Evolutionary conservation across 345 rosid genomes (phyloP).

Genomic region (Brassica napus): DNA sequence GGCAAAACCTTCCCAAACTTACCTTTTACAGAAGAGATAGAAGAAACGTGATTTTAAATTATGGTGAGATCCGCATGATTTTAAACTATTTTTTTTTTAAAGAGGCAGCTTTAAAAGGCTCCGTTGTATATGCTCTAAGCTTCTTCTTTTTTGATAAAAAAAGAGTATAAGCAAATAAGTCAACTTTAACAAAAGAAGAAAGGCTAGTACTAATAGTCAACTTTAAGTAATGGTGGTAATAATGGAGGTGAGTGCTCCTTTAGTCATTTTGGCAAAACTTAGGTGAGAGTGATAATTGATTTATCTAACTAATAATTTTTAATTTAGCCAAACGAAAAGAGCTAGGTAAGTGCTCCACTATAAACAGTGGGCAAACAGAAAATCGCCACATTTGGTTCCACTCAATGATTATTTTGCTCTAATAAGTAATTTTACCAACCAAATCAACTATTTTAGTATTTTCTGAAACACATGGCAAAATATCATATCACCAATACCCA

Average conservation of each 20-base stretch:
- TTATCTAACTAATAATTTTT: neutral
- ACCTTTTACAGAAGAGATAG: too few species aligned
- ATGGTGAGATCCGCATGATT: too few species aligned
- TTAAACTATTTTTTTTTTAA: too few species aligned
- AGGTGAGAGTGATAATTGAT: conserved; percentile 11
- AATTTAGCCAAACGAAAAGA: conserved; percentile 30
- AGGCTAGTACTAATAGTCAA: conserved; percentile 1
- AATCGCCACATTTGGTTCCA: conserved; percentile 39
- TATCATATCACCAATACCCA: conserved; percentile 8
- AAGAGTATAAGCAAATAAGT: neutral
- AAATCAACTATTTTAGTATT: conserved; percentile 6
- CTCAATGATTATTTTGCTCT: conserved; percentile 18
- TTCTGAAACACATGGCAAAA: conserved; percentile 5
- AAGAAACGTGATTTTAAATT: too few species aligned
- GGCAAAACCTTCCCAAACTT: too few species aligned
- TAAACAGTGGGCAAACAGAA: conserved; percentile 26
- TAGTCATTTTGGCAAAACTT: neutral
- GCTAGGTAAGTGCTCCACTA: conserved; percentile 41
- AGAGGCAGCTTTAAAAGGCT: too few species aligned
- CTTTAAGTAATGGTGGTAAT: neutral
- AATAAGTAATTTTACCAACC: conserved; percentile 20
- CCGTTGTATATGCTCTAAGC: too few species aligned
- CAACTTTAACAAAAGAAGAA: neutral
- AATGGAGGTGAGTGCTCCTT: conserved; percentile 4
- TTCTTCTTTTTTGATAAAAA: too few species aligned